Conservation (phyloP, 768 basidiomycete species). For the Boletus barrowsii region DNA sequence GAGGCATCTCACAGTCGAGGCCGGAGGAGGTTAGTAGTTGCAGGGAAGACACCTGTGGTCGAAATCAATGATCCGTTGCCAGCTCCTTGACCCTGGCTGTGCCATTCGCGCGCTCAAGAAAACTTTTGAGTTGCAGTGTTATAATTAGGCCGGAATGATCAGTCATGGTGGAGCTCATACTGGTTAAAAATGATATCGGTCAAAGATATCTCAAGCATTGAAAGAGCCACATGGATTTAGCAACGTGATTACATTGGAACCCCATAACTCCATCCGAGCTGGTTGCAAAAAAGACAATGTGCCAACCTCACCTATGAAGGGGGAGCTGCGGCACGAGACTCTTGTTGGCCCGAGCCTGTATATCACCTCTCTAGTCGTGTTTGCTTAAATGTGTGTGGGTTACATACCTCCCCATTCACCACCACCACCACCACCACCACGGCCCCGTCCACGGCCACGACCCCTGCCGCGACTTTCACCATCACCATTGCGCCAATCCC, state of each 20-base stretch:
- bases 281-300: neutral
- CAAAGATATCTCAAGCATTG: neutral
- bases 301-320: conserved; percentile 10
- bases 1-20: conserved; percentile 16
- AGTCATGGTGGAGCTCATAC: neutral
- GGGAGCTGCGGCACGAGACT: conserved; percentile 18
- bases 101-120: neutral
- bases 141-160: neutral
- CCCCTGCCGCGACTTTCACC: conserved; percentile 39
- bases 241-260: neutral
- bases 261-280: neutral
- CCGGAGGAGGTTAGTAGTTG: neutral
- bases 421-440: conserved; percentile 31
- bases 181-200: neutral
- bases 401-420: conserved; percentile 41
- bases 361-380: neutral
- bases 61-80: too few relatives aligned
- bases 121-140: neutral
- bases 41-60: neutral
- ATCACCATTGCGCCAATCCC: conserved; percentile 50
- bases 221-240: conserved; percentile 5
- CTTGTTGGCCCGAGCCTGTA: conserved; percentile 22
- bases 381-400: neutral
- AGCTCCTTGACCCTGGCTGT: neutral
- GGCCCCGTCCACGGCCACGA: conserved; percentile 45